Evolutionary conservation across 805 yeast species (phyloP), one percentile per base, ranked within the genome.

Genomic region (Starmerella davenportii): DNA sequence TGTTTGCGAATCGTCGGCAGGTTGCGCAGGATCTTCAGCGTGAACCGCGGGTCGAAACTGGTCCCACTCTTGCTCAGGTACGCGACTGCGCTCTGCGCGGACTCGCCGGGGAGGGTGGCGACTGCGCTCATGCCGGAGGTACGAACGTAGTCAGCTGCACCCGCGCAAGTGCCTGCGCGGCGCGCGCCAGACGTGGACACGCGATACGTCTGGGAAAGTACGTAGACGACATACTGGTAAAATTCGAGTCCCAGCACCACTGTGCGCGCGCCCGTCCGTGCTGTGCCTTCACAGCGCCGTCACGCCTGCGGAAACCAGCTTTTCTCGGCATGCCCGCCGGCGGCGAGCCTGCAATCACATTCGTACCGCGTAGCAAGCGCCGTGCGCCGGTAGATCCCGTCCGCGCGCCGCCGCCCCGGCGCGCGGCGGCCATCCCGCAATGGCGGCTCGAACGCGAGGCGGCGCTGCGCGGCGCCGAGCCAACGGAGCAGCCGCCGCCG

Each of bases 21-120:
- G 45, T 81, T 92, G 45, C 94, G 75, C 46, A 90, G 69, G 18
- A 81, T 85, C 53, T 79, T 79, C 58, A 87, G 69, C 34, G 90
- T 72, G 59, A 78, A 80, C 47, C 95, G 72, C 48, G 93, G 80
- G 58, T 90, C 98, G 55, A 74, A 73, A 39, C 73, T 72, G 34
- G 70, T 56, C 9, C 76, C 76, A 3, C 85, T 76, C 58, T 76
- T 76, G 37, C 63, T 63, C 38, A 74, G 59, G 38, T 69, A 63
- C 33, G 60, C 59, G 47, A 72, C 35, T 16, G 45, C 46, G 29
- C 27, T 43, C 2, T 38, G 32, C 32, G 32, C 32, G 15, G 32
- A 29, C 19, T 29, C 32, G 5, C 32, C 32, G 13, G 32, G 15
- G 11, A 17, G 9, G 5, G 19, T 17, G 19, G 19, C 32, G 32